A percentile compares a stretch with the other conserved stretches of the same genome.
These are phyloP conservation scores for Ilyonectria sp. DNA, from an alignment of 2,329 filamentous ascomycete species.

Conservation along the genomic window DNA sequence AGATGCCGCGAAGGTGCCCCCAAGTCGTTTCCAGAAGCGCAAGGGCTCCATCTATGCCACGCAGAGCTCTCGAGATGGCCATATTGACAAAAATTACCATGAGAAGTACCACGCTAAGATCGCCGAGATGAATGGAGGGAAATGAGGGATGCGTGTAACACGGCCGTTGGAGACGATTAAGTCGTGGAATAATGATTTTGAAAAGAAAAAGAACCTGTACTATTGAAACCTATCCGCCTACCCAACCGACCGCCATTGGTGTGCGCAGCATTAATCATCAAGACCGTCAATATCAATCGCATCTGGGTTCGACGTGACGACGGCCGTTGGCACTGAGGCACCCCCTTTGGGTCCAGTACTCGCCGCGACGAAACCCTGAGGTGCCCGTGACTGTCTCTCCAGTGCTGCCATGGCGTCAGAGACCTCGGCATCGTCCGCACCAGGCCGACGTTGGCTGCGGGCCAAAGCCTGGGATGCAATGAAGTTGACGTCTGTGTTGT, in stretches of 20 bases:
- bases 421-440: slow-evolving; percentile 63
- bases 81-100: slow-evolving; percentile 72
- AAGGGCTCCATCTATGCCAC: slow-evolving; percentile 80
- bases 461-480: slow-evolving; percentile 96
- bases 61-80: slow-evolving; percentile 74
- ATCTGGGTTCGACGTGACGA: slow-evolving; percentile 81
- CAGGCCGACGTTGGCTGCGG: slow-evolving; percentile 77
- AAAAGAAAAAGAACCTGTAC: slow-evolving; percentile 38
- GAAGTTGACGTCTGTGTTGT: slow-evolving; percentile 99
- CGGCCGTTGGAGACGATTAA: background rate
- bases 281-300: slow-evolving; percentile 85
- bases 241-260: slow-evolving; percentile 29
- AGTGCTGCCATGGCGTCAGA: slow-evolving; percentile 91
- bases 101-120: slow-evolving; percentile 74
- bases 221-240: slow-evolving; percentile 40
- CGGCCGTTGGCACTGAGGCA: slow-evolving; percentile 54
- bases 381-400: slow-evolving; percentile 89
- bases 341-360: slow-evolving; percentile 79
- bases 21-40: slow-evolving; percentile 78
- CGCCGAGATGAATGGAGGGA: slow-evolving; percentile 64
- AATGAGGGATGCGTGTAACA: slow-evolving; percentile 42
- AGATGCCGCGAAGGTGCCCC: slow-evolving; percentile 78
- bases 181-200: slow-evolving; percentile 25
- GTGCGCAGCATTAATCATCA: slow-evolving; percentile 67
- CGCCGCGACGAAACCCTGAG: slow-evolving; percentile 91